Conservation (phyloP, 352 stramenopile genomes). For the Phytophthora meadii region DNA sequence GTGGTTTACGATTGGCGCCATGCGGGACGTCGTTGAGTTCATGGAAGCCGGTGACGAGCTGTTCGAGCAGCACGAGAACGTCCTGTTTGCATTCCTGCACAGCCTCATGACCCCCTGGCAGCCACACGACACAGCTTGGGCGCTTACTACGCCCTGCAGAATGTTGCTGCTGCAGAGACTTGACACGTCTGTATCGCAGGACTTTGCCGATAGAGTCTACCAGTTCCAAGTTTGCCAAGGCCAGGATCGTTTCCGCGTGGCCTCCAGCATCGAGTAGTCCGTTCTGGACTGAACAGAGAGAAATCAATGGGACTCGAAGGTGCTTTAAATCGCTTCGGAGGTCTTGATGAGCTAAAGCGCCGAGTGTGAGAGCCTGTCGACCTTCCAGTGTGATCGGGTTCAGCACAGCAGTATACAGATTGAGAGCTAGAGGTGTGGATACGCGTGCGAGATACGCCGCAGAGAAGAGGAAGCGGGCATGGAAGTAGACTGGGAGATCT, state of each 20-base stretch:
- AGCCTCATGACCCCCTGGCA: constrained; percentile 93
- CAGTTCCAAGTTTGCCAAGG: constrained; percentile 52
- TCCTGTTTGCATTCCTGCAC: constrained; percentile 94
- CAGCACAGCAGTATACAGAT: constrained; percentile 95
- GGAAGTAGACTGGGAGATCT: constrained; percentile 96
- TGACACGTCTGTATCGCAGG: constrained; percentile 43
- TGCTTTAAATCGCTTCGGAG: constrained; percentile 50
- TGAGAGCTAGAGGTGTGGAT: constrained; percentile 94
- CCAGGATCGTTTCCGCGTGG: constrained; percentile 83
- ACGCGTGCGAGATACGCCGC: constrained; percentile 91
- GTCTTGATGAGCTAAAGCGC: constrained; percentile 88
- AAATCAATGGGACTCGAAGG: constrained; percentile 86
- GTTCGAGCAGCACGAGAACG: constrained; percentile 90
- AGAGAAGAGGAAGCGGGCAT: constrained; percentile 94
- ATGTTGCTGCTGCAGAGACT: constrained; percentile 19
- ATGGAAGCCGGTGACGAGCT: constrained; percentile 94
- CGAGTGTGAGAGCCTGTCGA: constrained; percentile 89
- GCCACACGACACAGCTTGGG: constrained; percentile 73
- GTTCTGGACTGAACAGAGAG: constrained; percentile 89
- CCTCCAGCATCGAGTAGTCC: constrained; percentile 81
- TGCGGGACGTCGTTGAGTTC: constrained; percentile 83
- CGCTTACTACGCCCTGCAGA: constrained; percentile 27
- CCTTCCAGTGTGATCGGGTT: constrained; percentile 94
- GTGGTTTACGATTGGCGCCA: constrained; percentile 33
- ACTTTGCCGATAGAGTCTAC: constrained; percentile 87